phyloP scores from a whole-genome alignment of 2,329 filamentous ascomycete species.

The Penicillium palitans region DNA sequence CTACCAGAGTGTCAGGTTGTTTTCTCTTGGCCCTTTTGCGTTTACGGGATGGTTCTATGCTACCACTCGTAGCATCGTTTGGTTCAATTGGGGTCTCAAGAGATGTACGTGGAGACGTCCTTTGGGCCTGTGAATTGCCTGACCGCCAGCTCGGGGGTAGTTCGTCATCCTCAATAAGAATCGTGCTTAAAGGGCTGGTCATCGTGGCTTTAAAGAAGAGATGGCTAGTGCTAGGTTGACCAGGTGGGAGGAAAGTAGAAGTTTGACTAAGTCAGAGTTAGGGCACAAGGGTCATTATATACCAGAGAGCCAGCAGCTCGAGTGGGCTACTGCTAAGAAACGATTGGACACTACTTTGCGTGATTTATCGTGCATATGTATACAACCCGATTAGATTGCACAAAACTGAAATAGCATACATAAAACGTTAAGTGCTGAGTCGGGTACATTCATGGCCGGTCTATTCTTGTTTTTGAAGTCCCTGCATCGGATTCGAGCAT shows the following conservation, averaged over 20 bases:
- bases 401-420: not conserved
- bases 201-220: not conserved
- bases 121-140: not conserved
- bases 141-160: not conserved
- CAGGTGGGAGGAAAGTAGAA: constrained; percentile 1
- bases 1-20: not conserved
- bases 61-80: not conserved
- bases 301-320: not conserved
- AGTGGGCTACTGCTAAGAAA: not conserved
- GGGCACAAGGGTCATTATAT: not conserved
- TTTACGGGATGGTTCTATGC: not conserved
- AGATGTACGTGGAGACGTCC: not conserved
- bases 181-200: not conserved
- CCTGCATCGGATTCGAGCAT: too few species aligned
- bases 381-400: not conserved
- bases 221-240: not conserved
- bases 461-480: too few species aligned
- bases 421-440: not conserved
- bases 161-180: not conserved
- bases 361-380: not conserved
- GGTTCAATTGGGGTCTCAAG: not conserved
- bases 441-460: too few species aligned
- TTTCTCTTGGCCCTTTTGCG: not conserved
- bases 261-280: not conserved
- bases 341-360: not conserved